phyloP scores from a whole-genome alignment of 331 rosid species.

The Ulmus americana region DNA sequence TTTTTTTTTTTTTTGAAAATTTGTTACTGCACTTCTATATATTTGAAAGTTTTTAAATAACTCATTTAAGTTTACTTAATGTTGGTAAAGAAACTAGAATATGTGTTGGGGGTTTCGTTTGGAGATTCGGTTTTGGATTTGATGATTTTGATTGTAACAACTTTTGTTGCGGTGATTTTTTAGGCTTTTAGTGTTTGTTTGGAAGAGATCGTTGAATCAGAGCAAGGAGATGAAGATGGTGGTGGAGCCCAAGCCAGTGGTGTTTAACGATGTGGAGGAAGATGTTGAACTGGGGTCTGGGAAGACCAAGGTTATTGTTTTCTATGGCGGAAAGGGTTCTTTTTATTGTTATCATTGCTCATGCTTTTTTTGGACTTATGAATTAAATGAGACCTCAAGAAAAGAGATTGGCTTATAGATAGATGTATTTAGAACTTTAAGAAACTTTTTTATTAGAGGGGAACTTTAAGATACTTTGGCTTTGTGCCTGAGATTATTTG shows the following conservation, averaged over 20 bases:
- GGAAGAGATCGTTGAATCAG: constrained; percentile 74
- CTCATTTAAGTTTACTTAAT: too few relatives aligned
- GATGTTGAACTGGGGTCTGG: constrained; percentile 47
- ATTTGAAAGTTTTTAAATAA: too few relatives aligned
- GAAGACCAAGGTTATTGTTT: constrained; percentile 54
- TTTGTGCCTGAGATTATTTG: too few relatives aligned
- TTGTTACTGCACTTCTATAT: too few relatives aligned
- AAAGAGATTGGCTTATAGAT: too few relatives aligned
- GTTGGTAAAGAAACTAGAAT: constrained; percentile 47
- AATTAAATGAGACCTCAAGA: too few relatives aligned
- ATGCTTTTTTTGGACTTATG: too few relatives aligned
- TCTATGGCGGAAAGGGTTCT: constrained; percentile 20
- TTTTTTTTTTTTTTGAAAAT: too few relatives aligned
- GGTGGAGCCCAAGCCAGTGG: constrained; percentile 40
- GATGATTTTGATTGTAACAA: constrained; percentile 41
- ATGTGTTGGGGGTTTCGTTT: constrained; percentile 56
- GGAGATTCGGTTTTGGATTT: constrained; percentile 61
- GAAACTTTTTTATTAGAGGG: too few relatives aligned
- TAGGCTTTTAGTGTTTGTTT: constrained; percentile 52
- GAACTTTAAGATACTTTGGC: too few relatives aligned
- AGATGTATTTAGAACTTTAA: too few relatives aligned
- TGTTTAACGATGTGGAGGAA: constrained; percentile 46
- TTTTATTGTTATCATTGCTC: background rate
- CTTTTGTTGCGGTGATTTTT: constrained; percentile 49
- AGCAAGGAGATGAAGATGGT: constrained; percentile 47